Conservation (phyloP, 148 eudicot genomes). For the Limonium bicolor region DNA sequence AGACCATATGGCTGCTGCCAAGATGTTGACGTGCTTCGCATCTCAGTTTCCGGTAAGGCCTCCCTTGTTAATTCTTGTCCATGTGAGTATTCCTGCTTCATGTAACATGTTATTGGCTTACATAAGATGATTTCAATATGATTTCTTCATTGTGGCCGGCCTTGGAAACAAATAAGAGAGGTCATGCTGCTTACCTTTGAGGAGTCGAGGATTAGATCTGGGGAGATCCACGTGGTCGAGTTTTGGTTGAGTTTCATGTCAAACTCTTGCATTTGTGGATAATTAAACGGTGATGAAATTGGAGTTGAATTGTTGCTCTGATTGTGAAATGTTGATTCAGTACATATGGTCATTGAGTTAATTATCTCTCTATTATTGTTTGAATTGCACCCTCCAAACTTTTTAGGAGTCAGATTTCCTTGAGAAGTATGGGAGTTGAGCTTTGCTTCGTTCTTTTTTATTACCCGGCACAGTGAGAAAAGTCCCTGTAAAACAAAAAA, state of each 20-base stretch:
- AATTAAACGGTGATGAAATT: constrained; percentile 37
- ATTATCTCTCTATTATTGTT: constrained; percentile 15
- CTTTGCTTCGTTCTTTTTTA: constrained; percentile 31
- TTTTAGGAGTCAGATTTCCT: constrained; percentile 16
- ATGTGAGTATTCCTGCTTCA: constrained; percentile 45
- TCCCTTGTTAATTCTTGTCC: constrained; percentile 23
- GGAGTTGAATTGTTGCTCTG: constrained; percentile 48
- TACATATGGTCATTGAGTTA: constrained; percentile 25
- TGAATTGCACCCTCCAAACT: constrained; percentile 22
- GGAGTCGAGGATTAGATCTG: constrained; percentile 63
- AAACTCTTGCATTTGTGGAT: constrained; percentile 23
- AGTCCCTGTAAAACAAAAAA: constrained; percentile 28
- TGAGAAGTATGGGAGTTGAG: too few relatives aligned
- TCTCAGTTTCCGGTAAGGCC: constrained; percentile 23
- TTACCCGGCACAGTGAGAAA: constrained; percentile 66
- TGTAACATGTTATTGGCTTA: too few relatives aligned
- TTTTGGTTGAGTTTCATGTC: constrained; percentile 28
- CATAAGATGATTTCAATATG: too few relatives aligned
- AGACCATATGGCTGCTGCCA: constrained; percentile 38
- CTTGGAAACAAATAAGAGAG: too few relatives aligned
- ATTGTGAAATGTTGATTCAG: constrained; percentile 16
- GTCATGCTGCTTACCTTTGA: constrained; percentile 81
- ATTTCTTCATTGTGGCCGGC: too few relatives aligned
- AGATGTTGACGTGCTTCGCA: constrained; percentile 21
- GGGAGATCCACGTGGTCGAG: constrained; percentile 37